Percentiles rank a stretch among this genome's conserved stretches.
These are phyloP conservation scores for Arxiozyma telluris DNA, from an alignment of 1,139 yeast species.

Conservation along the genomic window DNA sequence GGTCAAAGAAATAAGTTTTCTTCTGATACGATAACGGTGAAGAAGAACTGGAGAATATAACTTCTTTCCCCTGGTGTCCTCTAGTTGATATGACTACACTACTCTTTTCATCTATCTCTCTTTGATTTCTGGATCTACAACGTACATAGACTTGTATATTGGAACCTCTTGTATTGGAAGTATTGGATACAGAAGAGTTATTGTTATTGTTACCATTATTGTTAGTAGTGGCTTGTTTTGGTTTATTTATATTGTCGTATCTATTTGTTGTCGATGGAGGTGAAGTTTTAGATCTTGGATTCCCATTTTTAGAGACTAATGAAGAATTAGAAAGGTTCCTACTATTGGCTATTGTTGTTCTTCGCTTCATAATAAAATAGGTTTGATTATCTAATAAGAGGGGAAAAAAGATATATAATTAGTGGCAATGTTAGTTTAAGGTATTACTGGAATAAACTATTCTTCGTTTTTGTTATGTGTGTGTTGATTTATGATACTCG, in stretches of 20 bases:
- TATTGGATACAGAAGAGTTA: not conserved
- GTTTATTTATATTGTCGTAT: not conserved
- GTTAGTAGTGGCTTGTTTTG: not conserved
- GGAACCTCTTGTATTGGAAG: conserved; percentile 10
- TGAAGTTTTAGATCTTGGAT: not conserved
- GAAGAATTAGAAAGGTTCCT: not conserved
- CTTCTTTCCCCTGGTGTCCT: conserved; percentile 31
- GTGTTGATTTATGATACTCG: too few species aligned
- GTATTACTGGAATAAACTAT: too few species aligned
- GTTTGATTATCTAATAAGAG: not conserved
- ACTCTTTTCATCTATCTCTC: conserved; percentile 57
- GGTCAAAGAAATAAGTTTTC: conserved; percentile 57
- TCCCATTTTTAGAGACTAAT: not conserved
- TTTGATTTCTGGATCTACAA: conserved; percentile 64
- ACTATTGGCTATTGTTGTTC: not conserved
- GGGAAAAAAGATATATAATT: not conserved
- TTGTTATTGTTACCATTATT: not conserved
- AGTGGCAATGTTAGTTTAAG: not conserved
- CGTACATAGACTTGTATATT: conserved; percentile 73
- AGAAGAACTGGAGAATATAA: conserved; percentile 26
- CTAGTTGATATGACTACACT: conserved; percentile 49
- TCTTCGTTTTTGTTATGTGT: too few species aligned
- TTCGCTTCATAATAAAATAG: not conserved
- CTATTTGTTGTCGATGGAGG: not conserved
- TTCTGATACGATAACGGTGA: conserved; percentile 16